A percentile compares a stretch with the other conserved stretches of the same genome.
Evolutionary conservation across 257 asterid species (phyloP).

Genomic region (Parsonsia alboflavescens): DNA sequence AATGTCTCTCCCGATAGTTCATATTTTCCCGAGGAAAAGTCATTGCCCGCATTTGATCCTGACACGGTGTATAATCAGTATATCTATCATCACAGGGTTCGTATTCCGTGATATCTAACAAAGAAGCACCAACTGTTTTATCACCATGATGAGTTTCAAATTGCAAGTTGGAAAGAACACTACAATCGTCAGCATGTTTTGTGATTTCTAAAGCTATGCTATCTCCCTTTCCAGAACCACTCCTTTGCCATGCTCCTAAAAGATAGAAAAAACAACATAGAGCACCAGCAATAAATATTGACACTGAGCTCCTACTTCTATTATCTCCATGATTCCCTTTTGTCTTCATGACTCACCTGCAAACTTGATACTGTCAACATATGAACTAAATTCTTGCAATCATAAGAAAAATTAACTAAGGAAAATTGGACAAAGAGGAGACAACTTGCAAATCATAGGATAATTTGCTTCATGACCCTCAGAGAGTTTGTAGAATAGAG

Average conservation of each 20-base stretch:
- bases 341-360: slow-evolving; percentile 36
- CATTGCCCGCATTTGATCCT: slow-evolving; percentile 41
- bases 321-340: slow-evolving; percentile 39
- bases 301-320: slow-evolving; percentile 23
- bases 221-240: slow-evolving; percentile 47
- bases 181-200: slow-evolving; percentile 32
- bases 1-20: slow-evolving; percentile 41
- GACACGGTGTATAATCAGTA: slow-evolving; percentile 39
- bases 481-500: not conserved
- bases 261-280: slow-evolving; percentile 37
- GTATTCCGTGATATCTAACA: slow-evolving; percentile 15
- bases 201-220: slow-evolving; percentile 36
- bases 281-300: slow-evolving; percentile 29
- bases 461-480: not conserved
- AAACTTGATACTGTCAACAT: not conserved
- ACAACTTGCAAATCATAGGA: not conserved
- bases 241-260: slow-evolving; percentile 42
- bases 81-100: slow-evolving; percentile 30
- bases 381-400: not conserved
- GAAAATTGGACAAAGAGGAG: not conserved
- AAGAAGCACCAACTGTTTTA: slow-evolving; percentile 16
- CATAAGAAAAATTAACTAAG: not conserved
- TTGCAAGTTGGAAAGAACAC: slow-evolving; percentile 28
- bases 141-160: slow-evolving; percentile 35
- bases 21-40: slow-evolving; percentile 37